Conservation (phyloP, 2,329 filamentous ascomycete genomes). For the Calonectria henricotiae region DNA sequence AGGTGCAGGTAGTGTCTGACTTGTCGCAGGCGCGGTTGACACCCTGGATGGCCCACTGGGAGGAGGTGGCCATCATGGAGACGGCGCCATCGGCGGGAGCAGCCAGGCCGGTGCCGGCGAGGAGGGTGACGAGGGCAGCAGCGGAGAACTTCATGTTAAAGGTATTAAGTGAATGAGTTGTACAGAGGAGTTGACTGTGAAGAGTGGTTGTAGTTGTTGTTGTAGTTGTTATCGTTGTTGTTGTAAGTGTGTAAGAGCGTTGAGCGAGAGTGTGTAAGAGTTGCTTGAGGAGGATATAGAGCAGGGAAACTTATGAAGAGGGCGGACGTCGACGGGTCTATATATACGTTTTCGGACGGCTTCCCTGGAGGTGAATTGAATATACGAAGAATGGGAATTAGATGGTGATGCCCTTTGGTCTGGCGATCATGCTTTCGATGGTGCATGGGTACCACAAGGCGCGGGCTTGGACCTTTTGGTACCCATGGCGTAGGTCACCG, state of each 20-base stretch:
- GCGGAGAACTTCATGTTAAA: constrained; percentile 64
- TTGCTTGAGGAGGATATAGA: constrained; percentile 32
- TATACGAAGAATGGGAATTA: constrained; percentile 22
- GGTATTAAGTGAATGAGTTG: constrained; percentile 37
- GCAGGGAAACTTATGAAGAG: background rate
- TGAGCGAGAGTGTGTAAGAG: constrained; percentile 34
- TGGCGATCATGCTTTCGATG: constrained; percentile 14
- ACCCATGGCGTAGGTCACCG: constrained; percentile 11
- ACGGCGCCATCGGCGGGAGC: constrained; percentile 56
- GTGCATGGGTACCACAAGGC: constrained; percentile 8
- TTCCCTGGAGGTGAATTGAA: background rate
- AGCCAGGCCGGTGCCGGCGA: constrained; percentile 58
- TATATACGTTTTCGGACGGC: constrained; percentile 25
- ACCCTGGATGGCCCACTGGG: constrained; percentile 63
- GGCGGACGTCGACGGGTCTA: constrained; percentile 27
- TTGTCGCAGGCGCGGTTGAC: constrained; percentile 61
- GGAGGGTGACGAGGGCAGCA: constrained; percentile 57
- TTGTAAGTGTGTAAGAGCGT: background rate
- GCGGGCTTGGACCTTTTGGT: constrained; percentile 31
- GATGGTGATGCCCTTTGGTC: constrained; percentile 23
- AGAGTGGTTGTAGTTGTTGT: constrained; percentile 32
- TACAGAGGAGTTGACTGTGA: constrained; percentile 5
- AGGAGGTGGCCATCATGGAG: constrained; percentile 61
- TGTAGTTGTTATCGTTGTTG: constrained; percentile 4
- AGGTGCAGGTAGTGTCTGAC: constrained; percentile 61